A percentile compares a stretch with the other conserved stretches of the same genome.
Evolutionary conservation across 768 basidiomycete genomes (phyloP).

Genomic region (Suillus cothurnatus): DNA sequence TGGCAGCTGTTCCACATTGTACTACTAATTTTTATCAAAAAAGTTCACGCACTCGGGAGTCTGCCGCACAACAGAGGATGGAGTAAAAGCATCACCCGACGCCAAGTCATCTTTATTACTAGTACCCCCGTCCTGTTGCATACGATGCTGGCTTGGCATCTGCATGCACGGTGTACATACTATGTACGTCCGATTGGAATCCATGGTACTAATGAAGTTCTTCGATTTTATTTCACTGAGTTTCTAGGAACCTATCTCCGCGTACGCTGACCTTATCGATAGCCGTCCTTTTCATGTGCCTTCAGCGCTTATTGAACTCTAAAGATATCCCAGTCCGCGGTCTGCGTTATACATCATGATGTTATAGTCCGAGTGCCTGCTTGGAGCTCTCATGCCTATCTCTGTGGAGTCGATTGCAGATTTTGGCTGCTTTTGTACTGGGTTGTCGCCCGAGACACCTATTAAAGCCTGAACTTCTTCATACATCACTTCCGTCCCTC

Average conservation of each 20-base stretch:
- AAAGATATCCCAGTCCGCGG: slow-evolving; percentile 13
- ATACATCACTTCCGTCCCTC: neutral
- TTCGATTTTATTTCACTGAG: neutral
- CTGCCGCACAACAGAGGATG: too few relatives aligned
- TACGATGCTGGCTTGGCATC: neutral
- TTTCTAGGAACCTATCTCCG: neutral
- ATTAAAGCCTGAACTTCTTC: slow-evolving; percentile 1
- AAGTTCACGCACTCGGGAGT: too few relatives aligned
- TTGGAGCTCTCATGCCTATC: slow-evolving; percentile 20
- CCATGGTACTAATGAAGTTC: neutral
- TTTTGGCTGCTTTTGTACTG: neutral
- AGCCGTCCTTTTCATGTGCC: too few relatives aligned
- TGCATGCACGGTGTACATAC: too few relatives aligned
- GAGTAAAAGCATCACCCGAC: too few relatives aligned
- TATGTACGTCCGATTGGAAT: neutral
- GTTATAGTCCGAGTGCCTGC: neutral
- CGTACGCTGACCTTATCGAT: neutral
- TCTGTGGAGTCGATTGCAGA: neutral
- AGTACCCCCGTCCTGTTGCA: too few relatives aligned
- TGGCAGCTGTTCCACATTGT: too few relatives aligned
- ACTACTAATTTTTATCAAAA: too few relatives aligned
- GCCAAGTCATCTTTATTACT: too few relatives aligned
- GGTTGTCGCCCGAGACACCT: neutral
- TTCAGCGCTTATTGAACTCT: slow-evolving; percentile 8
- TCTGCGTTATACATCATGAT: neutral